Base-by-base conservation (phyloP, 2,329 filamentous ascomycete species). In the Fusarium devonianum region DNA sequence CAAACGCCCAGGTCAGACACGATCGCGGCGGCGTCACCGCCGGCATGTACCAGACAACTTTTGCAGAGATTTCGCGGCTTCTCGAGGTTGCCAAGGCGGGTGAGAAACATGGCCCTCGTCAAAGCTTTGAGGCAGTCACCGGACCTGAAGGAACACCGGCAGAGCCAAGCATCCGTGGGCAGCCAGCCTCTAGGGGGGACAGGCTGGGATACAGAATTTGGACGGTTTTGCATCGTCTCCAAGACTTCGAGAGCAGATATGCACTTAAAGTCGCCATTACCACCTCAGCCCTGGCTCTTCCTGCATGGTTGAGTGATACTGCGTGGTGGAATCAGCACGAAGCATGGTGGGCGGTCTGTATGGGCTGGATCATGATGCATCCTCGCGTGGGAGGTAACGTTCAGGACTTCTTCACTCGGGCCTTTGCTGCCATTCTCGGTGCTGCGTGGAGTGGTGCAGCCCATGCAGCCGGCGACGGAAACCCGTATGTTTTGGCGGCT, bases 11-110 rank as follows among this genome's bases (percentile, higher is more conserved):
- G 55, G 81, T 84, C 4, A 73, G 81, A 22, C 82, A 85, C 56
- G 82, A 85, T 60, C 73, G 81, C 51, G 82, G 82, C 13, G 81
- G 81, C 17, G 73, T 82, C 14, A 83, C 81, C 4, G 81, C 80
- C 5, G 79, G 79, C 63, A 69, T 72, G 58, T 79, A 78, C 51
- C 74, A 76, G 30, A 68, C 68, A 37, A 78, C 75, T 8, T 78
- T 79, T 53, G 66, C 60, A 11, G 74, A 76, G 35, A 79, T 79
- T 35, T 69, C 69, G 2, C 67, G 63, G 6, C 64, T 77, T n/a
- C 70, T 79, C 22, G 69, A 75, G n/a, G 70, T 67, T 32, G 76
- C 77, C 42, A 75, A 70, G 36, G 69, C 71, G 5, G 65, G 62
- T 4, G 71, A 75, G 13, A 71, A 74, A 49, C 63, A 53, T 7